Evolutionary conservation across 169 alveolate species (phyloP).

Genomic region (Cryptosporidium andersoni): DNA sequence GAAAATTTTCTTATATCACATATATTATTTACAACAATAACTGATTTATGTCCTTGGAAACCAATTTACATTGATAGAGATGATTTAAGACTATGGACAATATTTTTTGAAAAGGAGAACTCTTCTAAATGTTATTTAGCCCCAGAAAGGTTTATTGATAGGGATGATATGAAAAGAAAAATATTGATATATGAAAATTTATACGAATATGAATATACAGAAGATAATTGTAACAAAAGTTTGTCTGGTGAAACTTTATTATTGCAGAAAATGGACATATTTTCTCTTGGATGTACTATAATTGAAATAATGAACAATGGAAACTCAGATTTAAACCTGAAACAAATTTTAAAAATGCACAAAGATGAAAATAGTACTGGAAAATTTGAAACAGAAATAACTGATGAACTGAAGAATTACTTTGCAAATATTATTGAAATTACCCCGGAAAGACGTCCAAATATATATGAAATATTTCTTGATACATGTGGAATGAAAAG

Average conservation of each 20-base stretch:
- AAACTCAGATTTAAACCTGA: constrained; percentile 8
- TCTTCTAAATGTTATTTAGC: constrained; percentile 14
- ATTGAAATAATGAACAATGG: constrained; percentile 46
- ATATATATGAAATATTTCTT: background rate
- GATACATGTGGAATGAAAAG: constrained; percentile 9
- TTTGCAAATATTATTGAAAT: background rate
- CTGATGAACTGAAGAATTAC: constrained; percentile 5
- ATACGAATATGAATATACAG: too few relatives aligned
- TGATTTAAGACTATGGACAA: constrained; percentile 45
- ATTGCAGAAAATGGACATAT: constrained; percentile 41
- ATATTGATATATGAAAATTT: too few relatives aligned
- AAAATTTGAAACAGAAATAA: background rate
- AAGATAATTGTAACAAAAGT: background rate
- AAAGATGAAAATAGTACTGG: background rate
- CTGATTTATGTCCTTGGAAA: constrained; percentile 73
- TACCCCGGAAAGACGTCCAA: constrained; percentile 6
- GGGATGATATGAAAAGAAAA: background rate
- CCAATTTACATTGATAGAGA: constrained; percentile 48
- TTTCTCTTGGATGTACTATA: constrained; percentile 37
- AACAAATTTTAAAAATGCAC: constrained; percentile 19
- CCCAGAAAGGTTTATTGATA: constrained; percentile 41
- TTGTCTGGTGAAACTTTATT: background rate
- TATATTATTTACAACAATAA: constrained; percentile 65
- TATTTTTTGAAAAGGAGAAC: constrained; percentile 42
- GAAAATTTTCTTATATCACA: constrained; percentile 74